phyloP scores from a whole-genome alignment of 2,329 filamentous ascomycete species.

The Hysterium pulicare region DNA sequence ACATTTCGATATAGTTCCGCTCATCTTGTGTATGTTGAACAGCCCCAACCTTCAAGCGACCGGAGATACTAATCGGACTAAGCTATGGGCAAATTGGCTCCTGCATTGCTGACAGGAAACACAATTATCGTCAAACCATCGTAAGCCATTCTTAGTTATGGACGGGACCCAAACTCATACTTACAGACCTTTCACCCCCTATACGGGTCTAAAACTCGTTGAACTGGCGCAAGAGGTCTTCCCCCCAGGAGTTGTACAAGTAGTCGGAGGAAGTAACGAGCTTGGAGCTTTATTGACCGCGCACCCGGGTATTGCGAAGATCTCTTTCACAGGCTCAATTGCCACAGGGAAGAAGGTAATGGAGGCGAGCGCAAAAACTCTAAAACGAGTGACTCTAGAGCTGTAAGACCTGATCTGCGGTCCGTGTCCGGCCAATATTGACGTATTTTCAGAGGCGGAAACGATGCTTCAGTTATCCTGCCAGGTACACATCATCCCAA shows the following conservation, averaged over 20 bases:
- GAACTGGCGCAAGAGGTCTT: slow-evolving; percentile 57
- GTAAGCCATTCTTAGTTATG: neutral
- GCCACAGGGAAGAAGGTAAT: slow-evolving; percentile 59
- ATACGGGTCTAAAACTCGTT: slow-evolving; percentile 56
- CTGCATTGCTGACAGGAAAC: slow-evolving; percentile 56
- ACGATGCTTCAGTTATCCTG: slow-evolving; percentile 58
- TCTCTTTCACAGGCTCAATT: slow-evolving; percentile 62
- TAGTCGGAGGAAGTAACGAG: slow-evolving; percentile 56
- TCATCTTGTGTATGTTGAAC: neutral
- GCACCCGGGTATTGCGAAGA: slow-evolving; percentile 59
- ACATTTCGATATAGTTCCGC: slow-evolving; percentile 21
- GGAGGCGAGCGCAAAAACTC: slow-evolving; percentile 51
- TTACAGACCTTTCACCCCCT: slow-evolving; percentile 49
- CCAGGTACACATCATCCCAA: slow-evolving; percentile 43
- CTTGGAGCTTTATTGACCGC: slow-evolving; percentile 58
- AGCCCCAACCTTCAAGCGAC: neutral
- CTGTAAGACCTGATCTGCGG: slow-evolving; percentile 23
- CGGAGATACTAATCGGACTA: neutral
- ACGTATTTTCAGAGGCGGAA: slow-evolving; percentile 46
- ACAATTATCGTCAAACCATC: slow-evolving; percentile 56
- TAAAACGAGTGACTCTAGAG: slow-evolving; percentile 61
- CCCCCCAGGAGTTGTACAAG: slow-evolving; percentile 60
- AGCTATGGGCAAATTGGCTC: slow-evolving; percentile 36
- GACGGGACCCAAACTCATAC: neutral
- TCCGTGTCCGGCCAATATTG: neutral